Evolutionary conservation across 1,284 basidiomycete species (phyloP).

Genomic region (Malassezia slooffiae): DNA sequence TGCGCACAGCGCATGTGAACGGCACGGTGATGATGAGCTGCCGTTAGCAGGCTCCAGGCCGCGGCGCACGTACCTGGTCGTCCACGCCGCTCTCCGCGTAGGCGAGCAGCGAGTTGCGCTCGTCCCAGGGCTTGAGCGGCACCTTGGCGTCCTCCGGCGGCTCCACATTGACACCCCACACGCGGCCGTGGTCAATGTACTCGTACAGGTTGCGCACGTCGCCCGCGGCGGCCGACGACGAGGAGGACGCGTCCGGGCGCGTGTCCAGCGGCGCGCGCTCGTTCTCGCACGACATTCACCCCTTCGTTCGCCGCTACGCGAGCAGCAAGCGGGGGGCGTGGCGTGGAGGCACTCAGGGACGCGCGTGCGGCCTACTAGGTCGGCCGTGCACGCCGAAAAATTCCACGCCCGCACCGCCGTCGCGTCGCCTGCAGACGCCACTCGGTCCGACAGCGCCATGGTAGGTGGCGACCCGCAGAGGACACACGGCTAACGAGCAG

Average conservation of each 20-base stretch:
- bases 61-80: conserved; percentile 22
- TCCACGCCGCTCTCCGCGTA: conserved; percentile 40
- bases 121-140: conserved; percentile 42
- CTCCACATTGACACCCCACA: conserved; percentile 37
- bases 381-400: neutral
- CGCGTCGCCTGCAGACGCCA: neutral
- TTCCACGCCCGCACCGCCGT: neutral
- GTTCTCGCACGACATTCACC: conserved; percentile 7
- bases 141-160: conserved; percentile 34
- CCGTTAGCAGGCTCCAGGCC: neutral
- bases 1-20: conserved; percentile 35
- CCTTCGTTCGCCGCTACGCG: neutral
- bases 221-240: conserved; percentile 1
- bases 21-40: conserved; percentile 39
- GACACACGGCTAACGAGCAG: conserved; percentile 7
- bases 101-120: conserved; percentile 21
- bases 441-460: conserved; percentile 1
- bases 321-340: no score
- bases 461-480: neutral
- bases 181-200: conserved; percentile 34
- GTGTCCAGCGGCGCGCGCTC: conserved; percentile 8
- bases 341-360: neutral
- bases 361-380: neutral
- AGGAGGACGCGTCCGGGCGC: no score
- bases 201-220: conserved; percentile 23